Conservation (phyloP, 352 stramenopile genomes). For the Phytophthora idaei region DNA sequence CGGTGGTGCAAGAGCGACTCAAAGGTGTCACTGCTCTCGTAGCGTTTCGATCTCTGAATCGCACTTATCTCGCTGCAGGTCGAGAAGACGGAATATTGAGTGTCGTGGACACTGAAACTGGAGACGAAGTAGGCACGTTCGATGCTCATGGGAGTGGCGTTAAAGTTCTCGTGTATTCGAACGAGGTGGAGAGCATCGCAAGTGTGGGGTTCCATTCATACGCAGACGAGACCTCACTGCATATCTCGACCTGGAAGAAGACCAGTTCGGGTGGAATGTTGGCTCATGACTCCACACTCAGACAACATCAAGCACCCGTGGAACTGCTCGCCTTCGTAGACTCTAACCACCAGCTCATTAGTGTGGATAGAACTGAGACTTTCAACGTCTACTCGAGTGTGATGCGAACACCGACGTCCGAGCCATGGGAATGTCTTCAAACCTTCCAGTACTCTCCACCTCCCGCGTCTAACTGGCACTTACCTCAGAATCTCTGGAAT, state of each 20-base stretch:
- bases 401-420: conserved; percentile 46
- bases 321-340: conserved; percentile 61
- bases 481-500: conserved; percentile 37
- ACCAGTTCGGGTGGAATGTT: conserved; percentile 35
- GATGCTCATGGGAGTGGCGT: conserved; percentile 69
- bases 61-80: conserved; percentile 55
- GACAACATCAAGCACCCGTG: conserved; percentile 43
- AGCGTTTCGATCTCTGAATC: conserved; percentile 56
- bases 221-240: conserved; percentile 65
- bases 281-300: conserved; percentile 41
- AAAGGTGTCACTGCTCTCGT: conserved; percentile 58
- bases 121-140: conserved; percentile 48
- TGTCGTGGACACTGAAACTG: conserved; percentile 59
- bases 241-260: conserved; percentile 63
- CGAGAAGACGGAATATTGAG: conserved; percentile 61
- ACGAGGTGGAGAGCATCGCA: conserved; percentile 53
- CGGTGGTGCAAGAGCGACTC: conserved; percentile 47
- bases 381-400: conserved; percentile 60
- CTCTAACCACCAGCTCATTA: conserved; percentile 63
- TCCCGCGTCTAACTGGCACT: conserved; percentile 24
- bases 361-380: conserved; percentile 48
- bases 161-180: conserved; percentile 54
- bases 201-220: conserved; percentile 68
- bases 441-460: conserved; percentile 35
- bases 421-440: conserved; percentile 58